These are phyloP conservation scores for Cornus controversa DNA, from an alignment of 148 eudicot genomes.

Conservation along the genomic window DNA sequence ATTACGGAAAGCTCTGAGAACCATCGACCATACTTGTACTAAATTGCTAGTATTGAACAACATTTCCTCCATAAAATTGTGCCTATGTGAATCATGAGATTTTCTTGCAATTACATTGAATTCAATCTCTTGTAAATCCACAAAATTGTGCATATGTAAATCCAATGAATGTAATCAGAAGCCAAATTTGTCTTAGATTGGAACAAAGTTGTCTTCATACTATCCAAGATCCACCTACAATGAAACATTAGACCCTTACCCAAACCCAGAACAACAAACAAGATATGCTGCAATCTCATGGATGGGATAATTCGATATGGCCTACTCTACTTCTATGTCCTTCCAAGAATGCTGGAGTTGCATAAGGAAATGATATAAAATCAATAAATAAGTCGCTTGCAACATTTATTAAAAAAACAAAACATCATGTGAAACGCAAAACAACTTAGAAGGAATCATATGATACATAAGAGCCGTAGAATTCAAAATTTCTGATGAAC, in stretches of 20 bases:
- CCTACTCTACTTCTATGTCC: background rate
- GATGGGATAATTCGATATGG: background rate
- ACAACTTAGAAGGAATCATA: too few species aligned
- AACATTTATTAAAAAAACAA: background rate
- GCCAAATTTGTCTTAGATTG: background rate
- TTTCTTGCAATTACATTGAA: too few species aligned
- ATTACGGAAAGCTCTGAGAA: background rate
- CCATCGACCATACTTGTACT: background rate
- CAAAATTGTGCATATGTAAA: background rate
- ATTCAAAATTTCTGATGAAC: slow-evolving; percentile 6
- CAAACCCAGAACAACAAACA: background rate
- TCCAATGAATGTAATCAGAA: background rate
- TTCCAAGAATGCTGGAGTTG: background rate
- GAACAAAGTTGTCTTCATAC: background rate
- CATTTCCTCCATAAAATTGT: background rate
- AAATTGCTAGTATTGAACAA: background rate
- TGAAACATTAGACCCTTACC: background rate
- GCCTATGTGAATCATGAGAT: too few species aligned
- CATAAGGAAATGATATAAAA: background rate
- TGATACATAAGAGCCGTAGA: background rate
- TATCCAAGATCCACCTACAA: background rate
- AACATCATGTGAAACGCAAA: background rate
- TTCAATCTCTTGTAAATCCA: too few species aligned
- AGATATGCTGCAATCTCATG: background rate
- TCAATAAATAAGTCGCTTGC: background rate